phyloP scores from a whole-genome alignment of 768 basidiomycete genomes.

The Amanita subjunquillea region DNA sequence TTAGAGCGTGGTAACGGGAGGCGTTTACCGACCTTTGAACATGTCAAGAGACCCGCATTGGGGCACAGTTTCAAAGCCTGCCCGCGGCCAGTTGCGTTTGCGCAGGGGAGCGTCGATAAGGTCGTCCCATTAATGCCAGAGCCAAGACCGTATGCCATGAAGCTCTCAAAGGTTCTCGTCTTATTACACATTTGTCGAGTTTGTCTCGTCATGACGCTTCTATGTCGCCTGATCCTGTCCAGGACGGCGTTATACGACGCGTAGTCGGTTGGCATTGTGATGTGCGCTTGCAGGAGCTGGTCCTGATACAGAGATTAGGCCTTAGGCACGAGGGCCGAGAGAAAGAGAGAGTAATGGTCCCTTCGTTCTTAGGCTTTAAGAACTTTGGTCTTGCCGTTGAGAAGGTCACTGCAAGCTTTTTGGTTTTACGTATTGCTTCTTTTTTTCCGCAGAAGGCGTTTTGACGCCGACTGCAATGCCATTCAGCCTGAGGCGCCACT shows the following conservation, averaged over 20 bases:
- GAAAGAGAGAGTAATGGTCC: neutral
- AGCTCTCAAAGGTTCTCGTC: slow-evolving; percentile 14
- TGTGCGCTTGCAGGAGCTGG: neutral
- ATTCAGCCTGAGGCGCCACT: neutral
- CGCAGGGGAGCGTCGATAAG: slow-evolving; percentile 13
- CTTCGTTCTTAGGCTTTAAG: neutral
- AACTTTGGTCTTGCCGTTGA: neutral
- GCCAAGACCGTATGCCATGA: slow-evolving; percentile 20
- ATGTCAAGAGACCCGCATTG: slow-evolving; percentile 15
- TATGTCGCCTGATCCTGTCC: slow-evolving; percentile 4
- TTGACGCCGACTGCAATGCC: neutral
- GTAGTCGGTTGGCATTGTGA: neutral
- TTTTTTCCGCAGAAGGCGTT: neutral
- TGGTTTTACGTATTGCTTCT: neutral
- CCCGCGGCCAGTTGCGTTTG: slow-evolving; percentile 9
- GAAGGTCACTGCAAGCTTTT: neutral
- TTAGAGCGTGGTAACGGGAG: neutral
- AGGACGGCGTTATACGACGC: neutral
- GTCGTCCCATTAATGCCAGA: slow-evolving; percentile 13
- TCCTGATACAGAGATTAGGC: neutral
- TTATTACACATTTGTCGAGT: slow-evolving; percentile 4
- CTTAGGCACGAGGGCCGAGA: neutral
- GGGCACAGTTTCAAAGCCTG: slow-evolving; percentile 6
- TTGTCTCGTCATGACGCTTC: slow-evolving; percentile 1
- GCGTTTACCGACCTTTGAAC: slow-evolving; percentile 16